Conservation (phyloP, 805 yeast species). For the Hanseniaspora taiwanica region DNA sequence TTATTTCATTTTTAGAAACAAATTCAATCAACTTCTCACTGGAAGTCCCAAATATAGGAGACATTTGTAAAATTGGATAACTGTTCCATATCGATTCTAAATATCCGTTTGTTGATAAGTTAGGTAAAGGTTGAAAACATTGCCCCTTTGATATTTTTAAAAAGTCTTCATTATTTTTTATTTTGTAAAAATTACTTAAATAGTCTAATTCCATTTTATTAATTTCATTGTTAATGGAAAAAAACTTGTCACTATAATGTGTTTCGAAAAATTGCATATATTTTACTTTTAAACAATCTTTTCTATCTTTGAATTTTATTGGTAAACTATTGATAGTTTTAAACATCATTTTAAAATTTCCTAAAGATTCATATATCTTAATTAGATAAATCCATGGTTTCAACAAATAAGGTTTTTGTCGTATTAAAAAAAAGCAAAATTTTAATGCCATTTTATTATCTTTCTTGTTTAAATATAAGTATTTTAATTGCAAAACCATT, state of each 20-base stretch:
- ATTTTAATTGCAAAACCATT: conserved; percentile 17
- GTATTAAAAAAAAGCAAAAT: conserved; percentile 12
- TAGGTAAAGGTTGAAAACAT: conserved; percentile 2
- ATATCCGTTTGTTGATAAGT: not conserved
- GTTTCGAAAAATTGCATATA: not conserved
- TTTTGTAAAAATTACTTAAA: conserved; percentile 1
- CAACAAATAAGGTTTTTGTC: not conserved
- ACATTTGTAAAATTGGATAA: not conserved
- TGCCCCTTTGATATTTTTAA: not conserved
- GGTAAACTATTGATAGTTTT: not conserved
- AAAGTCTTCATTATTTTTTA: conserved; percentile 2
- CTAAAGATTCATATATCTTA: not conserved
- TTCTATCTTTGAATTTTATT: not conserved
- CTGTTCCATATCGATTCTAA: conserved; percentile 4
- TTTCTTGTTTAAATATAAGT: conserved; percentile 11
- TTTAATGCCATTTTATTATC: conserved; percentile 20
- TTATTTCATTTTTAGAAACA: conserved; percentile 18
- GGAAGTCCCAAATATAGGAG: not conserved
- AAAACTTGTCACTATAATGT: not conserved
- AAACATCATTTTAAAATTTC: not conserved
- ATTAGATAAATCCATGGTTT: not conserved
- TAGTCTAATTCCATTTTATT: too few relatives aligned
- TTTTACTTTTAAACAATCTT: not conserved
- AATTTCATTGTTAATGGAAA: not conserved
- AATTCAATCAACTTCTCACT: conserved; percentile 17